A percentile compares a stretch with the other conserved stretches of the same genome.
These are phyloP conservation scores for Aureobasidium uvarum DNA, from an alignment of 2,329 filamentous ascomycete genomes.

Conservation along the genomic window DNA sequence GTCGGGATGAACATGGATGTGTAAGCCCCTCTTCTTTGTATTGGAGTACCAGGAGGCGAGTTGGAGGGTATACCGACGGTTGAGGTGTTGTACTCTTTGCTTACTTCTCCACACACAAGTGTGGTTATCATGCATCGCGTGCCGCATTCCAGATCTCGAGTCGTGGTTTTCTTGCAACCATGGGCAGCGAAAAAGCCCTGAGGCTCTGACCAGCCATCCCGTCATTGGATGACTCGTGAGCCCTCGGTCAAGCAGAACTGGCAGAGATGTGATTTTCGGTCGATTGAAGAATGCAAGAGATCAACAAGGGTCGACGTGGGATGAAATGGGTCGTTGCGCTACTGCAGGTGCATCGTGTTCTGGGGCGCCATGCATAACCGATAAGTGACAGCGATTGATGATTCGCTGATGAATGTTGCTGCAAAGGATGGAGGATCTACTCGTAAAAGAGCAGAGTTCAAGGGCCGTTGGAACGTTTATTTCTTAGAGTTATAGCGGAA, in stretches of 20 bases:
- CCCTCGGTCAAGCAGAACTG: neutral
- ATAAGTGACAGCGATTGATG: neutral
- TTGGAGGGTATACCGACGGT: neutral
- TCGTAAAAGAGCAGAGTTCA: neutral
- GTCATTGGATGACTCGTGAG: neutral
- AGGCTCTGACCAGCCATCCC: neutral
- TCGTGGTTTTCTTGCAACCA: neutral
- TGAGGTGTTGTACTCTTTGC: neutral
- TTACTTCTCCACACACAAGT: neutral
- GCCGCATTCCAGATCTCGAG: neutral
- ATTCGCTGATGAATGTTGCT: neutral
- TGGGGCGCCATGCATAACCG: slow-evolving; percentile 5
- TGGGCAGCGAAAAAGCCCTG: neutral
- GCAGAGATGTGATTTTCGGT: neutral
- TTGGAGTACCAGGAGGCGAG: neutral
- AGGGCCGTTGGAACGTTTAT: slow-evolving; percentile 12
- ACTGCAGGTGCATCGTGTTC: slow-evolving; percentile 21
- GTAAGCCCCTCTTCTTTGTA: neutral
- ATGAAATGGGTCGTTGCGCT: neutral
- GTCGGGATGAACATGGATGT: neutral
- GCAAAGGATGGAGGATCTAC: neutral
- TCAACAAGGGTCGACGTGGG: neutral
- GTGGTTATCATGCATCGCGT: neutral
- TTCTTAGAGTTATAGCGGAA: neutral
- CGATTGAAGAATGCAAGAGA: neutral